Evolutionary conservation across 2,329 filamentous ascomycete genomes (phyloP), one percentile per base, ranked within the genome.

Genomic region (Aureobasidium subglaciale): DNA sequence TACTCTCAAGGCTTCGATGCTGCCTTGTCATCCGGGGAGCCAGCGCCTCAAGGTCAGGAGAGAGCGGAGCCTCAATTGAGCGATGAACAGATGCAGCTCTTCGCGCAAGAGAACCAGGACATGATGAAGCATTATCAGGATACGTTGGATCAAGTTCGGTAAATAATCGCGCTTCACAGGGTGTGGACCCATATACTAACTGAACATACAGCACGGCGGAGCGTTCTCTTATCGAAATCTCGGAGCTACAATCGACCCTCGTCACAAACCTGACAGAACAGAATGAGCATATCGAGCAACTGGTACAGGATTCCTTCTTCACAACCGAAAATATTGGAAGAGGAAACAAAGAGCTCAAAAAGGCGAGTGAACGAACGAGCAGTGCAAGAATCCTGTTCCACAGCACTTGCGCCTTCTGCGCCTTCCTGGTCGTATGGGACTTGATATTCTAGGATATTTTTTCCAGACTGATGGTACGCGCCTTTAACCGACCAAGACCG

Each of bases 101-200:
- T 99, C 73, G 91, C 92, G 63, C 82, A 90, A 71, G 91, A 95
- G 67, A 96, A 97, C 67, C 85, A 90, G 70, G 85, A 89, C 60
- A 90, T 99, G 85, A 78, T 97, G 63, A 88, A 87, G 70, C 88
- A 96, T 71, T 96, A 95, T 70, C 90, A 96, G 71, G 90, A 87
- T 72, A 90, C 88, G n/a, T 75, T 97, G 68, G 87, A 91, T 70
- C 93, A 97, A 79, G 90, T 97, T 62, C 88, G 87, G 88, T 95
- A 81, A 55, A 87, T 79, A 8, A 16, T 38, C 2, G 15, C 1
- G 5, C 10, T 9, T 15, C 15, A 4, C 8, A 4, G 37, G 13
- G 13, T 24, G 18, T 13, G 18, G 20, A 27, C 20, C 6, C 34
- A 29, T 29, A 20, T 43, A n/a, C 41, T 60, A 20, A 55, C 16